Evolutionary conservation across 1,139 yeast genomes (phyloP).

Genomic region (Suhomyces kunorum): DNA sequence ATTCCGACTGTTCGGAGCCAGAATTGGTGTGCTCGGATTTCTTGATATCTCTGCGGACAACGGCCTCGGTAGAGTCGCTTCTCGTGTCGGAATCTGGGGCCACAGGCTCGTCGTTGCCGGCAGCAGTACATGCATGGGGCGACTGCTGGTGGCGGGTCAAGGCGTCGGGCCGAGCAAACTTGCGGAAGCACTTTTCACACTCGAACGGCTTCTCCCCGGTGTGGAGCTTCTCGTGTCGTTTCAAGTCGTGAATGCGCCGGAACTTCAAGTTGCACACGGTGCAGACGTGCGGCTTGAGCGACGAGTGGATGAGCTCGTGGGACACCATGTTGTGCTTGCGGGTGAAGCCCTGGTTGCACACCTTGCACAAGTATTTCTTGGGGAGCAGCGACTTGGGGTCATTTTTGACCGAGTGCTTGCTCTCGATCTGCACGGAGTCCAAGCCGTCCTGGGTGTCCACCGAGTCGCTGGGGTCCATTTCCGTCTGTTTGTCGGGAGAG

Average conservation of each 20-base stretch:
- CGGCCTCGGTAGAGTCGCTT: too few relatives aligned
- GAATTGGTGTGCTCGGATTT: too few relatives aligned
- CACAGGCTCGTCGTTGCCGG: not conserved
- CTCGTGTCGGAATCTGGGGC: too few relatives aligned
- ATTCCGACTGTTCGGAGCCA: too few relatives aligned
- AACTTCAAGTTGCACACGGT: constrained; percentile 63
- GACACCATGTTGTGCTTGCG: constrained; percentile 75
- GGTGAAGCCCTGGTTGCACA: constrained; percentile 64
- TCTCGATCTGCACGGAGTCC: not conserved
- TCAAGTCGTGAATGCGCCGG: constrained; percentile 73
- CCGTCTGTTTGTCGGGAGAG: constrained; percentile 3
- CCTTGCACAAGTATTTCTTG: constrained; percentile 50
- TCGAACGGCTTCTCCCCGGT: constrained; percentile 72
- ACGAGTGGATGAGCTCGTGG: constrained; percentile 69
- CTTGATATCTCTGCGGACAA: too few relatives aligned
- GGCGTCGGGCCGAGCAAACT: constrained; percentile 79
- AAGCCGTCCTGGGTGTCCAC: not conserved
- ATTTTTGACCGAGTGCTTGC: not conserved
- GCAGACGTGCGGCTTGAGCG: constrained; percentile 67
- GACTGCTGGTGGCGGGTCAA: constrained; percentile 62
- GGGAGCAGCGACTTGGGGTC: constrained; percentile 4
- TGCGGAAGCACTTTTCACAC: constrained; percentile 62
- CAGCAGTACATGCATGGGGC: constrained; percentile 41
- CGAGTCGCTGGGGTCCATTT: constrained; percentile 3
- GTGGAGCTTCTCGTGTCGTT: constrained; percentile 73